Evolutionary conservation across 345 rosid genomes (phyloP).

Genomic region (Citrus medica): DNA sequence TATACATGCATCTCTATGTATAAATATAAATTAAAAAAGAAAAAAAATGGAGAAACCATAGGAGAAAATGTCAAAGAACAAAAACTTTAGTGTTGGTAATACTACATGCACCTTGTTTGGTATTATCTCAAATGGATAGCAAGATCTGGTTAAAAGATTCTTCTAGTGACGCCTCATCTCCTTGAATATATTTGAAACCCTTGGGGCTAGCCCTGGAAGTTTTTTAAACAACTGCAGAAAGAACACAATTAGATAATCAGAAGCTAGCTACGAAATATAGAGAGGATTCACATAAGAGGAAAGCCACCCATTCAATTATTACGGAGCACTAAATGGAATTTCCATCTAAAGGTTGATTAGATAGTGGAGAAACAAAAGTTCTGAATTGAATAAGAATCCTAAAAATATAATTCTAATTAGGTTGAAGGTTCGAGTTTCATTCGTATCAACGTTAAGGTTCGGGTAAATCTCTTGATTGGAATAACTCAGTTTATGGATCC

Average conservation of each 20-base stretch:
- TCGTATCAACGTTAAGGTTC: no score
- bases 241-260: not conserved
- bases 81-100: not conserved
- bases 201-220: slow-evolving; percentile 79
- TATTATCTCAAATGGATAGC: not conserved
- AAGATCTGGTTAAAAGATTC: slow-evolving; percentile 9
- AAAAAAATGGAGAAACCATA: no score
- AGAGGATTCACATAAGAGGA: not conserved
- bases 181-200: slow-evolving; percentile 65
- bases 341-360: not conserved
- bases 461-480: no score
- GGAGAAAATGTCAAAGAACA: not conserved
- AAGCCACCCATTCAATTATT: not conserved
- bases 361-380: not conserved
- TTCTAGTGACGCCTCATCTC: slow-evolving; percentile 82
- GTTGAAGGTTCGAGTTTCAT: not conserved
- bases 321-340: not conserved
- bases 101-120: not conserved
- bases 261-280: not conserved
- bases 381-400: not conserved
- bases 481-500: no score
- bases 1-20: not conserved
- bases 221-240: slow-evolving; percentile 65
- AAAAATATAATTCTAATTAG: not conserved
- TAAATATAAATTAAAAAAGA: no score